Base-by-base conservation (phyloP, 768 basidiomycete species). In the Rhodotorula kratochvilovae region DNA sequence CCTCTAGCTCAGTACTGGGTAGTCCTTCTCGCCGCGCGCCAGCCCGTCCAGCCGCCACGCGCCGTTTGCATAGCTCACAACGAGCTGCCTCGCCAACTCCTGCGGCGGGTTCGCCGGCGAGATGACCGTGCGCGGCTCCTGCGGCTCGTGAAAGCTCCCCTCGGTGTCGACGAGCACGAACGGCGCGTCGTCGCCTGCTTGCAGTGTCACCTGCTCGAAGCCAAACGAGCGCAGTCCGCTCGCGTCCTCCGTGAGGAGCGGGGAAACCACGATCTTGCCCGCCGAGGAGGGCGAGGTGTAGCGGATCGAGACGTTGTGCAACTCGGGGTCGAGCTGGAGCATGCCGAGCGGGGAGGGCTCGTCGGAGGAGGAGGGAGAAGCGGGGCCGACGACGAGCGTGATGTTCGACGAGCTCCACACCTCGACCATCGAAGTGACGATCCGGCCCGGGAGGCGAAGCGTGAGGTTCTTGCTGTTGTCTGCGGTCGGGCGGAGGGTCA, bases 391-490 rank as follows among this genome's bases (percentile, higher is more conserved):
- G 31, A 63, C 33, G 46, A 71, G 45, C 0, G 1, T 19, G 29
- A 71, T 5, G 57, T 67, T n/a, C 1, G 27, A 19, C 6, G 2
- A 45, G 33, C 63, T 23, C 54, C 50, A 67, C 16, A 71, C n/a
- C 31, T 71, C 70, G 42, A 71, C 58, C 12, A 61, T 71, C 27
- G 70, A 71, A 1, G 48, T 71, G 21, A 71, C 27, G 70, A 67
- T 55, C 10, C 70, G 53, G 0, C 65, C 61, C 10, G 46, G 29
- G 17, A 67, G 56, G 3, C 36, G 39, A 15, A 71, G 61, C 2
- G 64, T 71, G 13, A 71, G 36, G 61, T 71, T 63, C 48, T 67
- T 57, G 56, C 55, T 59, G 42, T 71, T 67, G 56, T 63, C 70
- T 71, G 45, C 23, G 57, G 6, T 3, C 15, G n/a, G 5, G n/a